Evolutionary conservation across 179 eudicot species (phyloP).

Genomic region (Silene vulgaris): DNA sequence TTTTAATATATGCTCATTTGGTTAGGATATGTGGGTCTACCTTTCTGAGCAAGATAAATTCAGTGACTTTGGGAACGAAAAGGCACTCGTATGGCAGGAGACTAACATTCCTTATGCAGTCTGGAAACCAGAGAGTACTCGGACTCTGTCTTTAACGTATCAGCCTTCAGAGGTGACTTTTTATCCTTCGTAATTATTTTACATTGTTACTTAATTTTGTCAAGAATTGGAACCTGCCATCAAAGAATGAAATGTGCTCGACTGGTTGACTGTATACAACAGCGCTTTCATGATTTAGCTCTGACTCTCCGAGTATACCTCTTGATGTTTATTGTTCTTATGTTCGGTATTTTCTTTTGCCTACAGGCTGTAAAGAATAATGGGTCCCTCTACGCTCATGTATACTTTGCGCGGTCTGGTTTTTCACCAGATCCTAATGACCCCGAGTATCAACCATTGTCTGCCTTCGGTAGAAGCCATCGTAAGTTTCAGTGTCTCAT

Average conservation of each 20-base stretch:
- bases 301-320: not conserved
- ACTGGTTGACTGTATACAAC: not conserved
- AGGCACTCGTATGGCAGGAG: constrained; percentile 95
- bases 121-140: constrained; percentile 82
- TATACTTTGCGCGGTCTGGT: constrained; percentile 88
- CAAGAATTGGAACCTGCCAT: not conserved
- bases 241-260: not conserved
- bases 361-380: constrained; percentile 76
- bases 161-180: constrained; percentile 73
- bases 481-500: constrained; percentile 42
- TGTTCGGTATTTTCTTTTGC: constrained; percentile 11
- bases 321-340: constrained; percentile 8
- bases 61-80: constrained; percentile 71
- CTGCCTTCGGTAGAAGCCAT: constrained; percentile 77
- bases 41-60: constrained; percentile 82
- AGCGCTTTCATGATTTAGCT: not conserved
- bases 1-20: constrained; percentile 15
- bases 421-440: constrained; percentile 84
- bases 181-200: constrained; percentile 4
- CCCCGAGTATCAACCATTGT: constrained; percentile 79
- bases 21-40: constrained; percentile 92
- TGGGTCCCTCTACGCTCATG: constrained; percentile 85
- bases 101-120: constrained; percentile 90
- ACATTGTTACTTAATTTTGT: not conserved
- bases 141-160: constrained; percentile 65